phyloP scores from a whole-genome alignment of 192 early-diverging fungal genomes.

The Backusella macrospora region DNA sequence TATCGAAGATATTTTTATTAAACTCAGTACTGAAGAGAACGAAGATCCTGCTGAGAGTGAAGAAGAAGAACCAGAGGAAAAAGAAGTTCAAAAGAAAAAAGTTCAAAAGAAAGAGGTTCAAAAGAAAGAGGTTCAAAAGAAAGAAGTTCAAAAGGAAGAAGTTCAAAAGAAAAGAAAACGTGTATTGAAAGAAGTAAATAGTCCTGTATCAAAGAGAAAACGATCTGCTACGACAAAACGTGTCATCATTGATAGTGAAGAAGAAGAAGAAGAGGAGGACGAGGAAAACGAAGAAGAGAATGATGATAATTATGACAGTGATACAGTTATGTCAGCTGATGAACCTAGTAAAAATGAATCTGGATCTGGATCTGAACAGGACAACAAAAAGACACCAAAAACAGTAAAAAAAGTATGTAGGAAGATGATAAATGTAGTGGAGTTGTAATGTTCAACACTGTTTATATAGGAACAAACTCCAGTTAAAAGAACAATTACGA shows the following conservation, averaged over 20 bases:
- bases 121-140: background rate
- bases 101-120: background rate
- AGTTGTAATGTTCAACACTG: background rate
- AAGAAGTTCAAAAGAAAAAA: background rate
- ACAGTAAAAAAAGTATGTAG: background rate
- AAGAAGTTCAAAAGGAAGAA: background rate
- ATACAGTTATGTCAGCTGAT: background rate
- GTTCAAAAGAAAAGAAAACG: background rate
- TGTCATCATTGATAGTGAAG: constrained; percentile 2
- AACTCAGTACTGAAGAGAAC: background rate
- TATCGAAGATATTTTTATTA: background rate
- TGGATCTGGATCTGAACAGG: background rate
- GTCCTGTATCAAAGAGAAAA: background rate
- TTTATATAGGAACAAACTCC: background rate
- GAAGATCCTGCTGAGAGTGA: background rate
- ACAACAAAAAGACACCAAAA: background rate
- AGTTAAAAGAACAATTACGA: background rate
- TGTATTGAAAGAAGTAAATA: background rate
- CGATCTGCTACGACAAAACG: background rate
- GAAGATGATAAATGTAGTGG: background rate
- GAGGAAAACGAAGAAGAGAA: background rate
- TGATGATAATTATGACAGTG: background rate
- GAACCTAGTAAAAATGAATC: background rate
- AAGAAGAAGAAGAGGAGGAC: background rate
- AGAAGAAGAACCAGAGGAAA: background rate